These are phyloP conservation scores for Thelonectria rubi DNA, from an alignment of 2,329 filamentous ascomycete genomes.

Conservation along the genomic window DNA sequence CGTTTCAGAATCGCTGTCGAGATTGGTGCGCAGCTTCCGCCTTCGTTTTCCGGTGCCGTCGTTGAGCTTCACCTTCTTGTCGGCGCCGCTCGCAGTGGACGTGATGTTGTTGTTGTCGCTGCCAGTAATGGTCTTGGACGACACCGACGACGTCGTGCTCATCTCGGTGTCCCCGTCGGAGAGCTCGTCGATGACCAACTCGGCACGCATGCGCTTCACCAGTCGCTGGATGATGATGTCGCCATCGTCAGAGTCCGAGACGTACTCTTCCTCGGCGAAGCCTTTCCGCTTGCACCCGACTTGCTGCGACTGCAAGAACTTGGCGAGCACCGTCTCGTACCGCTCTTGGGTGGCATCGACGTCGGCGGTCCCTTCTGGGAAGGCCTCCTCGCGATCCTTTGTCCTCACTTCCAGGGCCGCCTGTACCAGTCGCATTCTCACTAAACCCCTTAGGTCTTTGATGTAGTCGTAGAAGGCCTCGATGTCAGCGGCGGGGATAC, in stretches of 20 bases:
- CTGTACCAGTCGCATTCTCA: conserved; percentile 73
- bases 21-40: conserved; percentile 61
- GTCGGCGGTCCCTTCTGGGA: conserved; percentile 59
- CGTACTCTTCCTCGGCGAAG: conserved; percentile 63
- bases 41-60: conserved; percentile 60
- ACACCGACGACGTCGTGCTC: conserved; percentile 43
- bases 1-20: conserved; percentile 48
- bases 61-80: conserved; percentile 55
- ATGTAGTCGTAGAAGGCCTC: conserved; percentile 80
- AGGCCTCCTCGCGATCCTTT: conserved; percentile 60
- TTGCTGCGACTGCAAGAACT: conserved; percentile 53
- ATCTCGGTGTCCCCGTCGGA: conserved; percentile 55
- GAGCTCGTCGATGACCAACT: conserved; percentile 66
- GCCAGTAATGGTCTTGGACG: conserved; percentile 43
- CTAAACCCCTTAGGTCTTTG: conserved; percentile 78
- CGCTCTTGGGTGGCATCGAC: conserved; percentile 59
- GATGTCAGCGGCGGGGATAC: conserved; percentile 76
- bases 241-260: conserved; percentile 59
- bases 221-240: conserved; percentile 62
- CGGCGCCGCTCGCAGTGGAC: conserved; percentile 42
- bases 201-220: conserved; percentile 70
- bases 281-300: conserved; percentile 56
- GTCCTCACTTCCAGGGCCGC: conserved; percentile 70
- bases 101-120: conserved; percentile 42
- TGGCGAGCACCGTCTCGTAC: conserved; percentile 65